These are phyloP conservation scores for Xylariomycetidae sp. DNA, from an alignment of 2,329 filamentous ascomycete species.

Conservation along the genomic window DNA sequence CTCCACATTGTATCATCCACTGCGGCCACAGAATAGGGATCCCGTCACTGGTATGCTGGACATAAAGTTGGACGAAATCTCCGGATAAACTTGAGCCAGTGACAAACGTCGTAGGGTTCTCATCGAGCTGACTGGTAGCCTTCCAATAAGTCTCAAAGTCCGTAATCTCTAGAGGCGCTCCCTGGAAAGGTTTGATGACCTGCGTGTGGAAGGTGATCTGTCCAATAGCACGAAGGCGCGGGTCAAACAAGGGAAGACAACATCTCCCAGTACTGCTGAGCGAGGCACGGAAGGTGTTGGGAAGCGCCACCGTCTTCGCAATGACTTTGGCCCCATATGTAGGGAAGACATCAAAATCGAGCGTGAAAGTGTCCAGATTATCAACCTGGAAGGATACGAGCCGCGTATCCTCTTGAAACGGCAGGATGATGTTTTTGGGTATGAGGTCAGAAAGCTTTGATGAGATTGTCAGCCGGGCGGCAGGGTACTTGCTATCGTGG, in stretches of 20 bases:
- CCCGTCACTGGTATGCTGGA: constrained; percentile 86
- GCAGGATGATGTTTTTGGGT: constrained; percentile 90
- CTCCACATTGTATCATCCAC: constrained; percentile 73
- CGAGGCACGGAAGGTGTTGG: constrained; percentile 75
- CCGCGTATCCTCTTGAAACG: constrained; percentile 92
- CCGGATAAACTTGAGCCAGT: constrained; percentile 93
- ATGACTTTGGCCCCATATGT: constrained; percentile 98
- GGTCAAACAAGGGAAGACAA: constrained; percentile 87
- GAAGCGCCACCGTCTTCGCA: constrained; percentile 87
- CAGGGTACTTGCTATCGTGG: constrained; percentile 93
- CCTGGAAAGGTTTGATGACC: constrained; percentile 92
- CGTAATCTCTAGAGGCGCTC: constrained; percentile 89
- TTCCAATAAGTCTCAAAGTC: constrained; percentile 99
- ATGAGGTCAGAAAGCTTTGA: constrained; percentile 95
- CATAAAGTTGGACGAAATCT: constrained; percentile 88
- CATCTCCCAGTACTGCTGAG: constrained; percentile 73
- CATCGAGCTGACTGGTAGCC: constrained; percentile 87
- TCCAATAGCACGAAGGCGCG: constrained; percentile 83
- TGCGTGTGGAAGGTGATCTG: constrained; percentile 93
- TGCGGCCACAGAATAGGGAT: constrained; percentile 82
- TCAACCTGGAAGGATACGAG: constrained; percentile 95
- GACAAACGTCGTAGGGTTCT: constrained; percentile 79
- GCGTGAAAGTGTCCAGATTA: constrained; percentile 83
- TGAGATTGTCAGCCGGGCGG: constrained; percentile 89
- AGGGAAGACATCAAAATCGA: constrained; percentile 96